Percentiles rank a stretch among this genome's conserved stretches.
Conservation (phyloP, 2,329 filamentous ascomycete species). For the Neofusicoccum laricinum region DNA sequence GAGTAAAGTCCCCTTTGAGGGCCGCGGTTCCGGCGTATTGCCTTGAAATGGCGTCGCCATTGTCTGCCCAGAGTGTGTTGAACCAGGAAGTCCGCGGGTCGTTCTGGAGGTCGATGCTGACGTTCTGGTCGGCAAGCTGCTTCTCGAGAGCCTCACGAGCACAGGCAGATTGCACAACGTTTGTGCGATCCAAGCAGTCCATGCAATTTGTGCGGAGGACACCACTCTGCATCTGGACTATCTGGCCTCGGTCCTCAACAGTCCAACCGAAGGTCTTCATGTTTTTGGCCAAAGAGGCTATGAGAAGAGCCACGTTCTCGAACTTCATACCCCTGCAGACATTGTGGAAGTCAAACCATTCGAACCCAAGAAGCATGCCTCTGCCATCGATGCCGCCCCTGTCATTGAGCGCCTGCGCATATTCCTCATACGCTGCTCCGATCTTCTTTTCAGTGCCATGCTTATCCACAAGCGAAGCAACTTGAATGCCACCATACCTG, state of each 20-base stretch:
- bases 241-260: constrained; percentile 48
- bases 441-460: constrained; percentile 77
- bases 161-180: constrained; percentile 91
- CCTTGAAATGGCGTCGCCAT: constrained; percentile 91
- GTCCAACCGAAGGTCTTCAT: constrained; percentile 72
- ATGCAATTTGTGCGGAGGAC: constrained; percentile 96
- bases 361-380: constrained; percentile 60
- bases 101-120: constrained; percentile 69
- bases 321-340: constrained; percentile 97
- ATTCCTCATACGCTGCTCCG: constrained; percentile 72
- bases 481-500: constrained; percentile 73
- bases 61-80: constrained; percentile 95
- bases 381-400: constrained; percentile 48
- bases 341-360: constrained; percentile 97
- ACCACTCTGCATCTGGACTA: constrained; percentile 60
- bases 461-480: constrained; percentile 85
- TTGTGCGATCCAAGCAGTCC: constrained; percentile 95
- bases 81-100: constrained; percentile 89
- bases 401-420: constrained; percentile 65
- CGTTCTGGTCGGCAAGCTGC: constrained; percentile 73
- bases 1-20: constrained; percentile 94
- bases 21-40: constrained; percentile 95
- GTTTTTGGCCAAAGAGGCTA: constrained; percentile 66
- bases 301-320: constrained; percentile 81
- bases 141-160: constrained; percentile 77